phyloP scores from a whole-genome alignment of 306 rosid species.

The Cercis canadensis region DNA sequence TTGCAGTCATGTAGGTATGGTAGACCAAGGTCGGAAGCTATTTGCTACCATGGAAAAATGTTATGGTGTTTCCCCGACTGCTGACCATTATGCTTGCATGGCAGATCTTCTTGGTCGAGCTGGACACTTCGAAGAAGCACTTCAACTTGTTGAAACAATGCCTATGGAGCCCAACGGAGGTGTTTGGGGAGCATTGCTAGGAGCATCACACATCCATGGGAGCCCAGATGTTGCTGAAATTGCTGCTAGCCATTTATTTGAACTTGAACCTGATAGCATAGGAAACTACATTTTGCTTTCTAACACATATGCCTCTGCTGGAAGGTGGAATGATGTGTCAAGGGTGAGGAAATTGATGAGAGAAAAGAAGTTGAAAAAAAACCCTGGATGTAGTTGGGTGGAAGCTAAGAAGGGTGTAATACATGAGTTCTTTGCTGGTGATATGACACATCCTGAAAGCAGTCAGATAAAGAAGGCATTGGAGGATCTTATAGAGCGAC shows the following conservation, averaged over 20 bases:
- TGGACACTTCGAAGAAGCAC: conserved; percentile 79
- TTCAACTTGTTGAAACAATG: conserved; percentile 65
- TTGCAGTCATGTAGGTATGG: conserved; percentile 77
- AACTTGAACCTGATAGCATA: conserved; percentile 69
- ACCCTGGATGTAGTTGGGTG: conserved; percentile 83
- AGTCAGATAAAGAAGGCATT: conserved; percentile 57
- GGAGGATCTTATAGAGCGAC: conserved; percentile 62
- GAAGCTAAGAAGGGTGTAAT: conserved; percentile 65
- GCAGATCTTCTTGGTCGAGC: conserved; percentile 84
- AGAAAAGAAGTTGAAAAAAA: conserved; percentile 63
- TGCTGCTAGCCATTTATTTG: conserved; percentile 70
- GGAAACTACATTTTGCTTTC: conserved; percentile 82
- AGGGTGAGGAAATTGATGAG: conserved; percentile 69
- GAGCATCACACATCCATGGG: conserved; percentile 72
- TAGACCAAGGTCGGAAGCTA: conserved; percentile 73
- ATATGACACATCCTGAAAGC: conserved; percentile 59
- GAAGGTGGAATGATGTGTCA: conserved; percentile 79
- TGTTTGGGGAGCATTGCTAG: conserved; percentile 96
- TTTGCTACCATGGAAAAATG: conserved; percentile 68
- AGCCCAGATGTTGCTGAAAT: conserved; percentile 70
- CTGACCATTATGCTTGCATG: conserved; percentile 81
- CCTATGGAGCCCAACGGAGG: conserved; percentile 65
- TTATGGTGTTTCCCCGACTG: conserved; percentile 60
- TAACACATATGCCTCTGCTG: conserved; percentile 69
- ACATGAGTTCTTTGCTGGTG: conserved; percentile 74